phyloP scores from a whole-genome alignment of 176 grass and related monocot species.

The Musa schizocarpa region DNA sequence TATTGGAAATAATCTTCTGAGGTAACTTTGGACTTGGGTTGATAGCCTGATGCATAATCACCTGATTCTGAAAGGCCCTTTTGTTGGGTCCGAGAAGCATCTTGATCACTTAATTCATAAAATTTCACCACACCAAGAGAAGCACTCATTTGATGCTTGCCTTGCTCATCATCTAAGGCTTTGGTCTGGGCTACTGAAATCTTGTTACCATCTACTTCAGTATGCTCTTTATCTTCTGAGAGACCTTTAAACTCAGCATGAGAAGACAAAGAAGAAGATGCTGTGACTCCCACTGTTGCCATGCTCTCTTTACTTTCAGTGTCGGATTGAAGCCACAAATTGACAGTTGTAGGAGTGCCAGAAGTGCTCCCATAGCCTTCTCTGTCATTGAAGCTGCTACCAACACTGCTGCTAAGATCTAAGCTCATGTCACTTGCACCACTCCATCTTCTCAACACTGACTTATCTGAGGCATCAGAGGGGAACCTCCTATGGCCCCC shows the following conservation, averaged over 20 bases:
- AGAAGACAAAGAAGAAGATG: constrained; percentile 10
- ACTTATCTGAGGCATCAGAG: constrained; percentile 69
- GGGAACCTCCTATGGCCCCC: constrained; percentile 68
- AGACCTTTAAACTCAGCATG: constrained; percentile 15
- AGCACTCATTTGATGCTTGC: constrained; percentile 1
- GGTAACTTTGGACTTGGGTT: not conserved
- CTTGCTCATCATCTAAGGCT: constrained; percentile 32
- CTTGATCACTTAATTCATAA: constrained; percentile 25
- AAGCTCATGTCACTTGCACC: constrained; percentile 89
- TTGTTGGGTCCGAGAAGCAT: constrained; percentile 28
- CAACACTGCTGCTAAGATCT: constrained; percentile 57
- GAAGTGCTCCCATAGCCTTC: constrained; percentile 47
- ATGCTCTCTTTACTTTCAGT: constrained; percentile 32
- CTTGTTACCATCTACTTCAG: constrained; percentile 19
- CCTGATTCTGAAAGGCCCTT: constrained; percentile 39
- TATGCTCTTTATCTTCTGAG: constrained; percentile 13
- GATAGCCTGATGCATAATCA: constrained; percentile 19
- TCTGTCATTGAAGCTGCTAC: constrained; percentile 43
- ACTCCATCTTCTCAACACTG: constrained; percentile 70
- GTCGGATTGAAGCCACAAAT: constrained; percentile 34
- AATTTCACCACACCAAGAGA: not conserved
- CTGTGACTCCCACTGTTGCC: not conserved
- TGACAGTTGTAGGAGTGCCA: constrained; percentile 53
- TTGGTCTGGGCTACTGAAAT: constrained; percentile 31
- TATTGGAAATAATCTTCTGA: constrained; percentile 23